These are phyloP conservation scores for Calocera viscosa DNA, from an alignment of 768 basidiomycete species.

Conservation along the genomic window DNA sequence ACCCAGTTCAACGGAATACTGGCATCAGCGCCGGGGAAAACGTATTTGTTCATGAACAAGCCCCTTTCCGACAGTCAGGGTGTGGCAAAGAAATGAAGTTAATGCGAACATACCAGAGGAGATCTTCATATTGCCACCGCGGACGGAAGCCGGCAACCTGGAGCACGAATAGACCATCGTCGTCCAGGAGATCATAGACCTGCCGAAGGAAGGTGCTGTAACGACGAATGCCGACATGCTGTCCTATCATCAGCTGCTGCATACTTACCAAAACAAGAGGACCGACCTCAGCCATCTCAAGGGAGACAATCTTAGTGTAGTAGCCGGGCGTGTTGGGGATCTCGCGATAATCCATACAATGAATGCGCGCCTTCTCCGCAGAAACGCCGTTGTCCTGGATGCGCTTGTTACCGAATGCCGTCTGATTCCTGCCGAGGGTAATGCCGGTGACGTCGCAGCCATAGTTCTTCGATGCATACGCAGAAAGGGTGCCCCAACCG, in stretches of 20 bases:
- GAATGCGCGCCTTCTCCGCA: slow-evolving; percentile 66
- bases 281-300: slow-evolving; percentile 93
- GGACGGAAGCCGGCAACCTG: slow-evolving; percentile 97
- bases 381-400: slow-evolving; percentile 67
- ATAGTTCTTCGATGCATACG: slow-evolving; percentile 95
- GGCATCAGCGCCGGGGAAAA: slow-evolving; percentile 98
- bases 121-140: slow-evolving; percentile 96
- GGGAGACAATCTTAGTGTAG: slow-evolving; percentile 86
- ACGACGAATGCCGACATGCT: slow-evolving; percentile 92
- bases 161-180: slow-evolving; percentile 87
- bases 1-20: slow-evolving; percentile 95
- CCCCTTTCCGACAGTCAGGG: slow-evolving; percentile 40
- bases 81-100: not conserved
- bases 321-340: slow-evolving; percentile 57
- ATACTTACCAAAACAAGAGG: not conserved
- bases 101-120: slow-evolving; percentile 56
- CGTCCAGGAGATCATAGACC: slow-evolving; percentile 84
- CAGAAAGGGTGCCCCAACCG: slow-evolving; percentile 92
- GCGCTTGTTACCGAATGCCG: slow-evolving; percentile 81
- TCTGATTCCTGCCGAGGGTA: slow-evolving; percentile 82
- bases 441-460: slow-evolving; percentile 93
- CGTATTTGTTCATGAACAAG: slow-evolving; percentile 94
- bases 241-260: not conserved
- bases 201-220: slow-evolving; percentile 82
- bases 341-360: slow-evolving; percentile 88